Percentiles rank a stretch among this genome's conserved stretches.
Conservation (phyloP, 441 rosid species). For the Brassica balearica region DNA sequence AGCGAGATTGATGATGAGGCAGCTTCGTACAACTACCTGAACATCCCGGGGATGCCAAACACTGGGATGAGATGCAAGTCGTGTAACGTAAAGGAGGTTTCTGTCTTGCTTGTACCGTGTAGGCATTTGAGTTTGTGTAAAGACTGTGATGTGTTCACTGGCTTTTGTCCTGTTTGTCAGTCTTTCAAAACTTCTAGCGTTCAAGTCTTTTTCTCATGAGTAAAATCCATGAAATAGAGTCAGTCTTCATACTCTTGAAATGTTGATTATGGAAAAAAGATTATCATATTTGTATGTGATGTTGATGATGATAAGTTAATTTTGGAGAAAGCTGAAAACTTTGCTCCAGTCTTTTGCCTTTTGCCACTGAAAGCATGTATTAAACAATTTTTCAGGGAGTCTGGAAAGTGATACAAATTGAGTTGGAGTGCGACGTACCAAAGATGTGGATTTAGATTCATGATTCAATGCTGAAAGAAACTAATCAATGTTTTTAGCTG, state of each 20-base stretch:
- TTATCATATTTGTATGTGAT: constrained; percentile 30
- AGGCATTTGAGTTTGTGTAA: constrained; percentile 85
- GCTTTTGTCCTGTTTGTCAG: constrained; percentile 82
- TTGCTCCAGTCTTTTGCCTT: too few relatives aligned
- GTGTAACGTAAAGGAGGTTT: constrained; percentile 69
- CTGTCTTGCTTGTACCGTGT: constrained; percentile 76
- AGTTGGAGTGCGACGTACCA: too few relatives aligned
- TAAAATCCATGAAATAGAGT: constrained; percentile 8
- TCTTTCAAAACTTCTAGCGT: constrained; percentile 64
- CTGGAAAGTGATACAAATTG: too few relatives aligned
- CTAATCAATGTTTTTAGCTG: too few relatives aligned
- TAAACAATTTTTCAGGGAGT: too few relatives aligned
- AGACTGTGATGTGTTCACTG: constrained; percentile 65
- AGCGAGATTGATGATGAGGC: constrained; percentile 81
- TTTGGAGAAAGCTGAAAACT: too few relatives aligned
- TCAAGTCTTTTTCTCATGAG: constrained; percentile 52
- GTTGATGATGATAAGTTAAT: background rate
- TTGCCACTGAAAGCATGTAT: too few relatives aligned
- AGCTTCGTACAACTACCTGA: constrained; percentile 61
- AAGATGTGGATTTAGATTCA: too few relatives aligned
- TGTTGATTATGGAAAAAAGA: constrained; percentile 22
- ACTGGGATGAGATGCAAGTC: constrained; percentile 60
- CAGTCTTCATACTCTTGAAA: constrained; percentile 11
- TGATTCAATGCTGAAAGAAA: too few relatives aligned
- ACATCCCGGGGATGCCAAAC: constrained; percentile 47